Base-by-base conservation (phyloP, 2,329 filamentous ascomycete species). In the Immersiporthe knoxdaviesiana region DNA sequence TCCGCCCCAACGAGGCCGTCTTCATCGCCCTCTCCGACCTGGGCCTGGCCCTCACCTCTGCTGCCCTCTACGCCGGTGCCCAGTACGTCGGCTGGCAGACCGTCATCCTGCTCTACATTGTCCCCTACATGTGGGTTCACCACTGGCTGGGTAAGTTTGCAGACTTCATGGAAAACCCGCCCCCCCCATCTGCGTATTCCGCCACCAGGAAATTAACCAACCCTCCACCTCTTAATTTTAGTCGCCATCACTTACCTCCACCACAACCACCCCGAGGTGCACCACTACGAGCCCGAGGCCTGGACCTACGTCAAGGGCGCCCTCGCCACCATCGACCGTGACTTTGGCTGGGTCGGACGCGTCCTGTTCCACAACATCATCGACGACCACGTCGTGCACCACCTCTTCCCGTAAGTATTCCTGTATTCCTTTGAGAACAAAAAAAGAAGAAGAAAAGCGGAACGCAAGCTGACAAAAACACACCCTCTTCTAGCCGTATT, bases 231-330 rank as follows among this genome's bases (percentile, higher is more conserved):
- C 4, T 35, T 39, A 61, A 30, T 27, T 18, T 18, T 39, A 88
- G 89, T 92, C 27, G 89, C 89, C 72, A 92, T 92, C 76, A 92
- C 90, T 62, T 92, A 91, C 79, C 88, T 92, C 27, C 90, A 92
- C 79, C 90, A 92, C 83, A 91, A 88, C 67, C 87, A 91, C 76
- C 80, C 80, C n/a, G 78, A 81, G 44, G 81, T 89, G 63, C 84
- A 84, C 24, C 86, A 90, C 78, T 90, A 88, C 76, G 83, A 86
- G 35, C 83, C 84, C 58, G 82, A 85, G 24, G 81, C 81, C 67
- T 91, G 88, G 88, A 88, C 85, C 30, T 91, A 86, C 73, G 84
- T 87, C 71, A 85, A 87, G 73, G 89, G 89, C 35, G 88, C 88
- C 2, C 80, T 87, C 18, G 84, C 87, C 47, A 91, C 89, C 3